Conservation (phyloP, 1,139 yeast genomes). For the Starmera stellimalicola region DNA sequence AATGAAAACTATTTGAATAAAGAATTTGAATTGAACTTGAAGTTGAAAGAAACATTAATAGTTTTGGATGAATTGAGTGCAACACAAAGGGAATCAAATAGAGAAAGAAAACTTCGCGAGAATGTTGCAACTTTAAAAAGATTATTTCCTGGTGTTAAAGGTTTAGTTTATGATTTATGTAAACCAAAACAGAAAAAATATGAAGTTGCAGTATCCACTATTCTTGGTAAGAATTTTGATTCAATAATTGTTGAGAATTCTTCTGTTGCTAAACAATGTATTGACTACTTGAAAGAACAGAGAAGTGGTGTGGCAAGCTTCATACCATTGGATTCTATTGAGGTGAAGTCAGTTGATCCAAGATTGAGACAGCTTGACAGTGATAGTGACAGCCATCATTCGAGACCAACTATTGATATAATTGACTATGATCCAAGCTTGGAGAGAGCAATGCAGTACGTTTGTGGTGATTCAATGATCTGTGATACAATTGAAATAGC, state of each 20-base stretch:
- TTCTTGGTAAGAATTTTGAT: conserved; percentile 73
- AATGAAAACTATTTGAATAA: conserved; percentile 37
- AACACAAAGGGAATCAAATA: conserved; percentile 63
- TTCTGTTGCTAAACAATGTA: conserved; percentile 72
- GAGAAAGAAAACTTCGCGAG: conserved; percentile 62
- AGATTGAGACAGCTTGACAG: conserved; percentile 48
- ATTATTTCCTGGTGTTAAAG: conserved; percentile 74
- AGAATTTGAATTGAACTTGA: conserved; percentile 52
- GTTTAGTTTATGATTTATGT: conserved; percentile 71
- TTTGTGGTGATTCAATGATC: conserved; percentile 74
- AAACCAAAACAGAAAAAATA: conserved; percentile 70
- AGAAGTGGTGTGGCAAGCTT: conserved; percentile 80
- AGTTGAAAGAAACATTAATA: conserved; percentile 50
- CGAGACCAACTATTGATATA: conserved; percentile 64
- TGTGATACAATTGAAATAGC: conserved; percentile 68
- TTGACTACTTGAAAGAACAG: conserved; percentile 75
- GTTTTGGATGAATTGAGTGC: conserved; percentile 67
- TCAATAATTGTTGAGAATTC: conserved; percentile 76
- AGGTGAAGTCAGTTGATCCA: conserved; percentile 45
- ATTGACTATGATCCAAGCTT: conserved; percentile 59
- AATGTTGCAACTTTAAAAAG: conserved; percentile 60
- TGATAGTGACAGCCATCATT: too few species aligned
- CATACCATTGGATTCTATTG: conserved; percentile 79
- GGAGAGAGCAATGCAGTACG: conserved; percentile 74
- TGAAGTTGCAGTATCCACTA: conserved; percentile 69